Evolutionary conservation across 345 rosid genomes (phyloP).

Genomic region (Aethionema arabicum): DNA sequence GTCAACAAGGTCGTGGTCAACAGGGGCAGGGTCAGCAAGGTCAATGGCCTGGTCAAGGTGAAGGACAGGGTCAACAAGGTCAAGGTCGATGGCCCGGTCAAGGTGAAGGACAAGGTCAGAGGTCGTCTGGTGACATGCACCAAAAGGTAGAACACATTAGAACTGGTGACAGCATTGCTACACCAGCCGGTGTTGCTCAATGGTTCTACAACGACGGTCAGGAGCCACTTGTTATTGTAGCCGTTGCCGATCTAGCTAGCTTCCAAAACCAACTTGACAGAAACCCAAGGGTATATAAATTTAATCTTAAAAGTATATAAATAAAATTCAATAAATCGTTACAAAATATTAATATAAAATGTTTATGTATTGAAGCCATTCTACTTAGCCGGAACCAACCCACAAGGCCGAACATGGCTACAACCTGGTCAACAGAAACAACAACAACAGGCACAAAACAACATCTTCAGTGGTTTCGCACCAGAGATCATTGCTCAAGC

Average conservation of each 20-base stretch:
- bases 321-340: background rate
- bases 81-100: conserved; percentile 22
- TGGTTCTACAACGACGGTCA: conserved; percentile 65
- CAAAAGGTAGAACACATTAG: conserved; percentile 54
- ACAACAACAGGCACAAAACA: conserved; percentile 30
- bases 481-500: conserved; percentile 47
- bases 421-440: background rate
- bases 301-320: background rate
- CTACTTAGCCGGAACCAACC: conserved; percentile 63
- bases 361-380: conserved; percentile 39
- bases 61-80: conserved; percentile 14
- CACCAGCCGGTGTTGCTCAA: conserved; percentile 52
- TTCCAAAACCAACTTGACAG: conserved; percentile 59
- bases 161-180: conserved; percentile 51
- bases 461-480: conserved; percentile 47
- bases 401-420: conserved; percentile 38
- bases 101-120: conserved; percentile 22
- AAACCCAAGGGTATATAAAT: conserved; percentile 51
- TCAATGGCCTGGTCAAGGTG: conserved; percentile 18
- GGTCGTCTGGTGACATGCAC: conserved; percentile 50
- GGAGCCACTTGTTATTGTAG: conserved; percentile 42
- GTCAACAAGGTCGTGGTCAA: conserved; percentile 14
- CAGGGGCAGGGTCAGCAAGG: conserved; percentile 30
- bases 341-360: background rate
- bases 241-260: conserved; percentile 44